Conservation (phyloP, 495 filamentous ascomycete species). For the Neurospora hispaniola region DNA sequence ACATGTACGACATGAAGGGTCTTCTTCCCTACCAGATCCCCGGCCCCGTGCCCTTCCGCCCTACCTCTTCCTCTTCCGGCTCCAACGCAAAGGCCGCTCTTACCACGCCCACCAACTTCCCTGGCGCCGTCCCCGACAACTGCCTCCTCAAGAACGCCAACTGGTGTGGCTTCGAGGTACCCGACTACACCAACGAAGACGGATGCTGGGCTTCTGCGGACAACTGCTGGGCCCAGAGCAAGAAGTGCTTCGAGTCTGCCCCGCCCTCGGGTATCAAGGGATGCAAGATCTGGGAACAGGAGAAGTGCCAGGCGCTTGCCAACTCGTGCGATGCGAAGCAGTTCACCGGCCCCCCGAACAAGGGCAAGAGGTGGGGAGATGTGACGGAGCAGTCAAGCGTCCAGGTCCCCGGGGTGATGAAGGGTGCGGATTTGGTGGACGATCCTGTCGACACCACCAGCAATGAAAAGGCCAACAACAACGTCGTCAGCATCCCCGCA, state of each 20-base stretch:
- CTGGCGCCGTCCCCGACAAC: conserved; percentile 35
- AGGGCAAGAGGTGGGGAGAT: conserved; percentile 33
- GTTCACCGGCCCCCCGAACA: conserved; percentile 49
- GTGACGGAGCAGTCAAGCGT: neutral
- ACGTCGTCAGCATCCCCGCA: neutral
- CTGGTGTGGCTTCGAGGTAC: conserved; percentile 56
- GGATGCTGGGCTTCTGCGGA: conserved; percentile 48
- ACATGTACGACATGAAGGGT: conserved; percentile 41
- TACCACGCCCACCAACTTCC: conserved; percentile 21
- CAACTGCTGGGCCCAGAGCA: conserved; percentile 48
- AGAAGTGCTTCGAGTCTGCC: conserved; percentile 44
- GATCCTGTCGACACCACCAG: neutral
- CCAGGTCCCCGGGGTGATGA: conserved; percentile 4
- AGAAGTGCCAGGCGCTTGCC: conserved; percentile 45
- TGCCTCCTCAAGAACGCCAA: conserved; percentile 58
- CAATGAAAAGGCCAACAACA: neutral
- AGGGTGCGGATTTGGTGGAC: conserved; percentile 3
- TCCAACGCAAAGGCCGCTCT: conserved; percentile 5
- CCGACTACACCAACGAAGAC: conserved; percentile 37
- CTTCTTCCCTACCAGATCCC: conserved; percentile 42
- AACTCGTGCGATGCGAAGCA: conserved; percentile 34
- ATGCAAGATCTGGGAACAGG: conserved; percentile 47
- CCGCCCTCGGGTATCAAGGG: conserved; percentile 45
- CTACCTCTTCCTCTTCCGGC: neutral
- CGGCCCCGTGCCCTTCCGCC: conserved; percentile 45